These are phyloP conservation scores for Boletus rubescentipes DNA, from an alignment of 768 basidiomycete species.

Conservation along the genomic window DNA sequence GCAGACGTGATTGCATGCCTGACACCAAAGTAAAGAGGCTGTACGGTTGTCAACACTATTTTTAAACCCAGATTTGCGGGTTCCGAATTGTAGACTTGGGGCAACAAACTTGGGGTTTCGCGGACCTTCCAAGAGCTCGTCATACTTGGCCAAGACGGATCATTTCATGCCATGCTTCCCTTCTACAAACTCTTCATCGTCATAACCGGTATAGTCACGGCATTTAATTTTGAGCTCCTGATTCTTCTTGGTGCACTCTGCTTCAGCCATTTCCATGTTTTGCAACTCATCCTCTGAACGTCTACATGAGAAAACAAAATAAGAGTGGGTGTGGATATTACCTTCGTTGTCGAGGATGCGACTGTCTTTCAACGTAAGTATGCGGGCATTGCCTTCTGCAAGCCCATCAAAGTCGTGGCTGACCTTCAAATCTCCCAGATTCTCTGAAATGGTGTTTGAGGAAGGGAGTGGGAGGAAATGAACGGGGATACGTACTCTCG, in stretches of 20 bases:
- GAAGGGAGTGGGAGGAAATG: neutral
- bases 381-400: conserved; percentile 90
- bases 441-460: conserved; percentile 48
- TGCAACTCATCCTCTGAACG: conserved; percentile 91
- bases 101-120: too few species aligned
- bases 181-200: conserved; percentile 89
- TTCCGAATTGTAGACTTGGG: too few species aligned
- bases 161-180: conserved; percentile 78
- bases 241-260: conserved; percentile 75
- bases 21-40: too few species aligned
- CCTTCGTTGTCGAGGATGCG: conserved; percentile 96
- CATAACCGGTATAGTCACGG: conserved; percentile 90
- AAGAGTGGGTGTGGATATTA: conserved; percentile 23
- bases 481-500: conserved; percentile 60
- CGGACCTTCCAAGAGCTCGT: conserved; percentile 82
- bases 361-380: conserved; percentile 96
- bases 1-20: too few species aligned
- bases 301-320: neutral
- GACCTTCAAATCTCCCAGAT: conserved; percentile 93
- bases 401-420: conserved; percentile 91
- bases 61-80: too few species aligned
- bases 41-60: too few species aligned
- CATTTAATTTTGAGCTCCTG: conserved; percentile 85
- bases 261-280: conserved; percentile 93
- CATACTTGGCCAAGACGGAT: conserved; percentile 87